Evolutionary conservation across 352 stramenopile genomes (phyloP).

Genomic region (Thraustochytrium aureum): DNA sequence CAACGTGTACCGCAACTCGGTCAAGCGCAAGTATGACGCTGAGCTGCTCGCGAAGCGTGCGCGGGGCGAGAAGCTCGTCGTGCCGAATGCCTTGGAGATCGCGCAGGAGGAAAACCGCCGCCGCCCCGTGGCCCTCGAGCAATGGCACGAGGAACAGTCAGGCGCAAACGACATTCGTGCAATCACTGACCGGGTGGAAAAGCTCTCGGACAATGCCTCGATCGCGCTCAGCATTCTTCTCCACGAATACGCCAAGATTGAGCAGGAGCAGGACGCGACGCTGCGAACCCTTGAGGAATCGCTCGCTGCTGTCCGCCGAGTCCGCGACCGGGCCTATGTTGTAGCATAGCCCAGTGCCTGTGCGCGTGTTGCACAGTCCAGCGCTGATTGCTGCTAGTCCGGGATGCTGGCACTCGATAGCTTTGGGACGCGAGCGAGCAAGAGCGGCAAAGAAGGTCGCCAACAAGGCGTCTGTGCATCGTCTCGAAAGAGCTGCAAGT

Average conservation of each 20-base stretch:
- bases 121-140: slow-evolving; percentile 1
- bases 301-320: too few relatives aligned
- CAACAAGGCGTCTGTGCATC: too few relatives aligned
- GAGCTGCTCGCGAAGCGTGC: not conserved
- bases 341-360: too few relatives aligned
- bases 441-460: too few relatives aligned
- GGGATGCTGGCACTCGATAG: too few relatives aligned
- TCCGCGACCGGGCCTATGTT: too few relatives aligned
- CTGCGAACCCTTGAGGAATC: not conserved
- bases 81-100: not conserved
- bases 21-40: slow-evolving; percentile 29
- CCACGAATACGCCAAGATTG: not conserved
- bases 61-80: not conserved
- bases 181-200: slow-evolving; percentile 7
- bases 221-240: slow-evolving; percentile 26
- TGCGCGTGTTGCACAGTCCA: too few relatives aligned
- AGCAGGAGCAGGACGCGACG: not conserved
- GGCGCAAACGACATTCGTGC: not conserved
- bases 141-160: slow-evolving; percentile 10
- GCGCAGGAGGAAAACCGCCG: slow-evolving; percentile 23
- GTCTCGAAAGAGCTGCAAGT: too few relatives aligned
- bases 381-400: too few relatives aligned
- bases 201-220: slow-evolving; percentile 18
- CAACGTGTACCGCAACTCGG: slow-evolving; percentile 33
- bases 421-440: too few relatives aligned